Conservation (phyloP, 495 filamentous ascomycete genomes). For the Xylaria cubensis region DNA sequence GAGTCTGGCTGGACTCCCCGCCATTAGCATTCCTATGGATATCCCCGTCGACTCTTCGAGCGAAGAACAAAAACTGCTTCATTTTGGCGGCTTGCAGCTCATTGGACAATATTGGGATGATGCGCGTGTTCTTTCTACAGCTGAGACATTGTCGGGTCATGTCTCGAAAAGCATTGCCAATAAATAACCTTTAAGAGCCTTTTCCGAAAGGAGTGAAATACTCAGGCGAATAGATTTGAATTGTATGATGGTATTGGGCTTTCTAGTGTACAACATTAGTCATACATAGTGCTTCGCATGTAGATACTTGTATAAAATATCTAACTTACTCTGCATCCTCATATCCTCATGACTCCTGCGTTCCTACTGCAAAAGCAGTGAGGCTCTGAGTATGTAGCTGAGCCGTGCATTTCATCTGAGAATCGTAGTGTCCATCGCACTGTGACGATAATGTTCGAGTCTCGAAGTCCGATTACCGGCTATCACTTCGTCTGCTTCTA, state of each 20-base stretch:
- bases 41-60: slow-evolving; percentile 40
- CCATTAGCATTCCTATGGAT: slow-evolving; percentile 79
- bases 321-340: neutral
- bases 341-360: neutral
- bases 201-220: neutral
- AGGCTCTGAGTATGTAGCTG: neutral
- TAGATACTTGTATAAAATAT: slow-evolving; percentile 2
- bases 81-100: slow-evolving; percentile 78
- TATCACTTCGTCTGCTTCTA: slow-evolving; percentile 5
- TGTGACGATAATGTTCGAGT: neutral
- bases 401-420: neutral
- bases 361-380: neutral
- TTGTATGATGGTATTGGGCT: too few relatives aligned
- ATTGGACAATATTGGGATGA: slow-evolving; percentile 94
- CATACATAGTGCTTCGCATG: slow-evolving; percentile 9
- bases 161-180: slow-evolving; percentile 19
- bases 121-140: slow-evolving; percentile 64
- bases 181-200: neutral
- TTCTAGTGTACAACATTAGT: slow-evolving; percentile 20
- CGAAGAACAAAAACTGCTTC: slow-evolving; percentile 33
- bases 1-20: slow-evolving; percentile 88
- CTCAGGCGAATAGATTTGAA: too few relatives aligned
- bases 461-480: neutral
- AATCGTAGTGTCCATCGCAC: neutral
- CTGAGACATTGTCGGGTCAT: slow-evolving; percentile 42